Conservation (phyloP, 2,329 filamentous ascomycete genomes). For the Fusarium odoratissimum region DNA sequence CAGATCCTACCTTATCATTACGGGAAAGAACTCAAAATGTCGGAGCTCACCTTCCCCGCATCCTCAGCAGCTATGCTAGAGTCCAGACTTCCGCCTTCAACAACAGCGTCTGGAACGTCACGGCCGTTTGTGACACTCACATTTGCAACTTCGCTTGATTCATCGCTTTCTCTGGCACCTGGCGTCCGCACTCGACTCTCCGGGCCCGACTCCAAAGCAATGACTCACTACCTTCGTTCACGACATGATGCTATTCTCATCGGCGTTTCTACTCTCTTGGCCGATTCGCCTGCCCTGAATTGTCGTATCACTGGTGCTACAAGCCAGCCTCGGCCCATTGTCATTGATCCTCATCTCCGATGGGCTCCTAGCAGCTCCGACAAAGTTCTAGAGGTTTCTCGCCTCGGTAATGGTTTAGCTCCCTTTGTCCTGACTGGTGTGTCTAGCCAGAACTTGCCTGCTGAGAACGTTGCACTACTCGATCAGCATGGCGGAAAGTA, state of each 20-base stretch:
- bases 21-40: constrained; percentile 42
- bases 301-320: constrained; percentile 75
- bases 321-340: constrained; percentile 81
- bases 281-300: constrained; percentile 88
- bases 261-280: constrained; percentile 84
- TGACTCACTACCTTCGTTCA: constrained; percentile 91
- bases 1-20: not conserved
- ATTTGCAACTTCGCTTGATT: constrained; percentile 91
- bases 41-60: constrained; percentile 51
- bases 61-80: constrained; percentile 49
- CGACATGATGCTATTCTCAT: constrained; percentile 87
- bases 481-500: constrained; percentile 65
- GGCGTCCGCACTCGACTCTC: constrained; percentile 87
- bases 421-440: constrained; percentile 76
- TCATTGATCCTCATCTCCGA: constrained; percentile 82
- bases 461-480: constrained; percentile 56
- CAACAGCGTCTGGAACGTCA: not conserved
- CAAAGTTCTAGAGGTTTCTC: constrained; percentile 74
- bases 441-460: constrained; percentile 56
- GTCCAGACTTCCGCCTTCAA: constrained; percentile 47
- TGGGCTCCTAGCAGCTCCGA: constrained; percentile 72
- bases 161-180: constrained; percentile 78
- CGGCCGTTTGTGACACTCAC: constrained; percentile 79
- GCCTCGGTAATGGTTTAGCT: constrained; percentile 73
- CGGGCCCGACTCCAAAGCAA: constrained; percentile 83